Evolutionary conservation across 2,329 filamentous ascomycete species (phyloP).

Genomic region (Talaromyces amestolkiae): DNA sequence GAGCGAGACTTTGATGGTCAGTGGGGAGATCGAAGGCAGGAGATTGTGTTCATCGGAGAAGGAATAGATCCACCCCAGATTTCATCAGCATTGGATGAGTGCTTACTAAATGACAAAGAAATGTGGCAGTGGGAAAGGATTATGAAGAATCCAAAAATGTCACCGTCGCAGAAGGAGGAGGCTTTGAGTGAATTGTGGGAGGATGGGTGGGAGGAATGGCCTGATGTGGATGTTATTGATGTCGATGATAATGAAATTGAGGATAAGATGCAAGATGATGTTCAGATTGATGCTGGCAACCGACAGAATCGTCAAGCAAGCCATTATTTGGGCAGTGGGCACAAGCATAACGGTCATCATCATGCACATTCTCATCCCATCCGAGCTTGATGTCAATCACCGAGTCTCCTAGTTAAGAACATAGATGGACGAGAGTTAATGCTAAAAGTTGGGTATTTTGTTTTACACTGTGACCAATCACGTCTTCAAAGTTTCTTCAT

Average conservation of each 20-base stretch:
- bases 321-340: slow-evolving; percentile 28
- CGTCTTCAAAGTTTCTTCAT: neutral
- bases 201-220: slow-evolving; percentile 60
- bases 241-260: slow-evolving; percentile 21
- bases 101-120: slow-evolving; percentile 62
- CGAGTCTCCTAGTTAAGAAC: neutral
- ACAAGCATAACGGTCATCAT: slow-evolving; percentile 23
- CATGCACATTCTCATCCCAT: slow-evolving; percentile 3
- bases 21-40: slow-evolving; percentile 70
- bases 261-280: slow-evolving; percentile 26
- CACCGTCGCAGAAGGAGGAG: slow-evolving; percentile 44
- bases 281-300: slow-evolving; percentile 20
- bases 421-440: neutral
- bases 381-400: neutral
- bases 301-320: slow-evolving; percentile 32
- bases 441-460: neutral
- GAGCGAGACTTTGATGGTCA: slow-evolving; percentile 49
- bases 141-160: slow-evolving; percentile 46
- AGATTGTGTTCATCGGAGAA: slow-evolving; percentile 72
- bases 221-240: slow-evolving; percentile 44
- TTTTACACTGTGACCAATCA: neutral
- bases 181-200: slow-evolving; percentile 54
- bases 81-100: slow-evolving; percentile 56
- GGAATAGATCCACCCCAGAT: slow-evolving; percentile 55
- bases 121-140: slow-evolving; percentile 54